phyloP scores from a whole-genome alignment of 1,139 yeast genomes.

The Diutina catenulata region DNA sequence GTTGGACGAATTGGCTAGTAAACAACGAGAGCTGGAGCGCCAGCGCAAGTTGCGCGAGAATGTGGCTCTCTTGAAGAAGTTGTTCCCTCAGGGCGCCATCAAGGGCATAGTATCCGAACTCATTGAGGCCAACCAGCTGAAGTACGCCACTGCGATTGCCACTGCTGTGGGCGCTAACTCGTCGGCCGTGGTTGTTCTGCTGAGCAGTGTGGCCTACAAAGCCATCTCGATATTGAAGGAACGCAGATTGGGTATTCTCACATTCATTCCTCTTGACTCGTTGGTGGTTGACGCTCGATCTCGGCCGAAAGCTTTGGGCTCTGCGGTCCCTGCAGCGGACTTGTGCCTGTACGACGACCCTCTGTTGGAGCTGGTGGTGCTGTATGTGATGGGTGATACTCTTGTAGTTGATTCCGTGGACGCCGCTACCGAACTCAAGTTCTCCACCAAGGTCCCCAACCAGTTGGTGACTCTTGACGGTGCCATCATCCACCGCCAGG shows the following conservation, averaged over 20 bases:
- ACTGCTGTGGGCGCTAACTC: constrained; percentile 70
- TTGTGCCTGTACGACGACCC: constrained; percentile 58
- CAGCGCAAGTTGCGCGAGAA: constrained; percentile 65
- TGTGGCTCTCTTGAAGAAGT: constrained; percentile 51
- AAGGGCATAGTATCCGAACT: constrained; percentile 71
- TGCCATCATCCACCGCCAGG: constrained; percentile 71
- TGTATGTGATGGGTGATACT: constrained; percentile 71
- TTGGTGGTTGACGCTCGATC: constrained; percentile 42
- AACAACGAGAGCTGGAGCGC: constrained; percentile 61
- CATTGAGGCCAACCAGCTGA: constrained; percentile 67
- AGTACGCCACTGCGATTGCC: constrained; percentile 66
- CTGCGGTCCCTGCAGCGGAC: constrained; percentile 58
- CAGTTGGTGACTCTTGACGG: constrained; percentile 81
- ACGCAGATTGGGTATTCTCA: constrained; percentile 74
- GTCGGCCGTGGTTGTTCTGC: constrained; percentile 79
- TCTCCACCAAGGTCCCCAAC: constrained; percentile 43
- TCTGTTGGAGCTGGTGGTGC: constrained; percentile 61
- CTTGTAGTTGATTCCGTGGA: constrained; percentile 66
- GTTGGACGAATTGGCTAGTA: constrained; percentile 64
- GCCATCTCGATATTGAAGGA: constrained; percentile 79
- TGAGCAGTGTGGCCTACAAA: constrained; percentile 59
- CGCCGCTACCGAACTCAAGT: constrained; percentile 60
- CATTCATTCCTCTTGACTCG: constrained; percentile 82
- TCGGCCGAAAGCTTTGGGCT: too few relatives aligned
- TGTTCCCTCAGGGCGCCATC: constrained; percentile 61